phyloP scores from a whole-genome alignment of 371 early-diverging fungal species.

The Mortierella sp. region DNA sequence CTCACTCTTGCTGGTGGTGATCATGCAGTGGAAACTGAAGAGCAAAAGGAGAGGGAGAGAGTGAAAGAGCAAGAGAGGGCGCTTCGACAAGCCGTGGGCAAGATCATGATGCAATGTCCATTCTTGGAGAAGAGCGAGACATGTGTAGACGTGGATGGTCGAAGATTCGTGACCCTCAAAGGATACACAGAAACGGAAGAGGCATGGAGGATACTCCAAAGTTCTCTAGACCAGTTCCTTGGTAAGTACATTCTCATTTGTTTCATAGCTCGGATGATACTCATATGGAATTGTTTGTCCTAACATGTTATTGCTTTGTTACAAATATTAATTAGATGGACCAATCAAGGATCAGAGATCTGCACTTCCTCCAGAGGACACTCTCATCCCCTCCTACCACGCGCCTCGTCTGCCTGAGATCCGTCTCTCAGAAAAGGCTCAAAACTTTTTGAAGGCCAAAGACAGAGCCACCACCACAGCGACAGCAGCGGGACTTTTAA shows the following conservation, averaged over 20 bases:
- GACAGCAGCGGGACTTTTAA: conserved; percentile 7
- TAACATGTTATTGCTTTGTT: background rate
- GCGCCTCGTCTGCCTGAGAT: conserved; percentile 36
- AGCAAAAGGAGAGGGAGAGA: background rate
- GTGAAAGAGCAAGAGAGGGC: background rate
- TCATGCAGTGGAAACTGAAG: background rate
- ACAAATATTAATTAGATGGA: conserved; percentile 13
- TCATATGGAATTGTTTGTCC: background rate
- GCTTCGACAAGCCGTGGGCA: background rate
- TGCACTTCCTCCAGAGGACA: conserved; percentile 49
- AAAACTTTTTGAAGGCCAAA: conserved; percentile 34
- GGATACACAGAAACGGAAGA: conserved; percentile 54
- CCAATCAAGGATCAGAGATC: conserved; percentile 35
- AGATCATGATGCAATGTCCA: conserved; percentile 30
- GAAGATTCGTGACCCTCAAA: conserved; percentile 24
- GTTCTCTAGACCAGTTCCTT: conserved; percentile 27
- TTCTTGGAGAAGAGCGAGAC: conserved; percentile 35
- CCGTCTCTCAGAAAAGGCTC: conserved; percentile 22
- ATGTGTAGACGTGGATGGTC: conserved; percentile 21
- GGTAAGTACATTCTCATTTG: too few relatives aligned
- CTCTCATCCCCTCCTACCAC: conserved; percentile 50
- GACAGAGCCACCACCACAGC: conserved; percentile 12
- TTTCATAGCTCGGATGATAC: too few relatives aligned
- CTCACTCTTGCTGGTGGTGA: background rate
- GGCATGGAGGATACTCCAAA: conserved; percentile 33